phyloP scores from a whole-genome alignment of 345 rosid species.

The Populus simonii region DNA sequence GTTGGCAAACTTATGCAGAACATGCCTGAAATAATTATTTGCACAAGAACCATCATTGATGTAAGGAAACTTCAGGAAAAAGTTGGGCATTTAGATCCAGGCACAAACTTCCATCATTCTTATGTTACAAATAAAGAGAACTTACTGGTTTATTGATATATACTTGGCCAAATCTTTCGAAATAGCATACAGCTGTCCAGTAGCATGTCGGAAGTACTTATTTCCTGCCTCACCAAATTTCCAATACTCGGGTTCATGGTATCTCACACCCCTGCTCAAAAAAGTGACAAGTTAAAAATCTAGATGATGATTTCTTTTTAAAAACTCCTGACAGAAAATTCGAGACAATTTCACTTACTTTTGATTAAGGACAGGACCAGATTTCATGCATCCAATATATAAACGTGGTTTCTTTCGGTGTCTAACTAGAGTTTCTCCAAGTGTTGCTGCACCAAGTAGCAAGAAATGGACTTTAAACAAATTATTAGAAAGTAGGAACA shows the following conservation, averaged over 20 bases:
- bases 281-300: no score
- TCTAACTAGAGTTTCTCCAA: constrained; percentile 75
- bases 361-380: constrained; percentile 94
- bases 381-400: constrained; percentile 96
- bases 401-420: constrained; percentile 71
- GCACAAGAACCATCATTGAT: constrained; percentile 12
- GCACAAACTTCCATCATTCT: neutral
- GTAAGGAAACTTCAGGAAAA: constrained; percentile 2
- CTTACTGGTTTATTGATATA: constrained; percentile 85
- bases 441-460: constrained; percentile 60
- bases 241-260: constrained; percentile 97
- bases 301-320: no score
- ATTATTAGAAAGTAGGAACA: neutral
- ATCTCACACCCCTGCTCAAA: constrained; percentile 60
- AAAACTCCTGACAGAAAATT: no score
- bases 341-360: constrained; percentile 52
- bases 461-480: neutral
- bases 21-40: constrained; percentile 42
- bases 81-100: neutral
- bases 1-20: constrained; percentile 80
- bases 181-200: constrained; percentile 92
- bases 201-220: constrained; percentile 95
- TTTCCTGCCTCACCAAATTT: constrained; percentile 93
- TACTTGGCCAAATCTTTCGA: constrained; percentile 93
- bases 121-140: no score